Conservation (phyloP, 1,284 basidiomycete species). For the Fomitopsis betulina region DNA sequence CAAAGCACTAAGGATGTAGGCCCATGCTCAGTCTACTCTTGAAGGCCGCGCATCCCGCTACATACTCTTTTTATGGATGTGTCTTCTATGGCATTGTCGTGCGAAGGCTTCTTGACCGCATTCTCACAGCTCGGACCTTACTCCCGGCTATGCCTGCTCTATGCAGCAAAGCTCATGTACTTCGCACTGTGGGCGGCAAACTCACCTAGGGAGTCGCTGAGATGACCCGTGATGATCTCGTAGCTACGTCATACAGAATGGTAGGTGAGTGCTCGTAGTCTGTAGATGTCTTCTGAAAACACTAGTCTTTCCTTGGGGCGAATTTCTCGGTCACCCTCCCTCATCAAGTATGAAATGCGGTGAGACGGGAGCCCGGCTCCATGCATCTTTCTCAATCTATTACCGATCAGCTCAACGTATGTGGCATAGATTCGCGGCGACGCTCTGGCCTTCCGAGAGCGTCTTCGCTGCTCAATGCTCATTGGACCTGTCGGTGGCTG, state of each 20-base stretch:
- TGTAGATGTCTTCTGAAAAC: too few relatives aligned
- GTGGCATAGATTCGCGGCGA: neutral
- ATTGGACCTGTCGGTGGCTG: neutral
- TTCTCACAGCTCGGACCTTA: neutral
- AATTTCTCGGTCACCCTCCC: too few relatives aligned
- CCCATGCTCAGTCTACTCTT: too few relatives aligned
- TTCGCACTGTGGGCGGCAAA: neutral
- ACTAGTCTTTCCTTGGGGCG: too few relatives aligned
- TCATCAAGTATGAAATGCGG: too few relatives aligned
- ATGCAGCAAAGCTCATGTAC: neutral
- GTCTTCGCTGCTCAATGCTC: neutral
- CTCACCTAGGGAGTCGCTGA: neutral
- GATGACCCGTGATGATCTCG: neutral
- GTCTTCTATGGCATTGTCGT: too few relatives aligned
- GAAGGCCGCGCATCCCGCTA: too few relatives aligned
- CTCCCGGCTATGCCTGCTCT: neutral
- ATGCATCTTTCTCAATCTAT: neutral
- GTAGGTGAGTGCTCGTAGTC: too few relatives aligned
- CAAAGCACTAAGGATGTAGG: too few relatives aligned
- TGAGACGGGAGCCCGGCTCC: neutral
- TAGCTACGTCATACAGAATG: neutral
- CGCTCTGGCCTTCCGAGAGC: neutral
- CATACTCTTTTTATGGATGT: neutral
- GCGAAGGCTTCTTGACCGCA: too few relatives aligned
- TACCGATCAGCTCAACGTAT: neutral